Conservation (phyloP, 345 rosid species). For the Pistacia vera region DNA sequence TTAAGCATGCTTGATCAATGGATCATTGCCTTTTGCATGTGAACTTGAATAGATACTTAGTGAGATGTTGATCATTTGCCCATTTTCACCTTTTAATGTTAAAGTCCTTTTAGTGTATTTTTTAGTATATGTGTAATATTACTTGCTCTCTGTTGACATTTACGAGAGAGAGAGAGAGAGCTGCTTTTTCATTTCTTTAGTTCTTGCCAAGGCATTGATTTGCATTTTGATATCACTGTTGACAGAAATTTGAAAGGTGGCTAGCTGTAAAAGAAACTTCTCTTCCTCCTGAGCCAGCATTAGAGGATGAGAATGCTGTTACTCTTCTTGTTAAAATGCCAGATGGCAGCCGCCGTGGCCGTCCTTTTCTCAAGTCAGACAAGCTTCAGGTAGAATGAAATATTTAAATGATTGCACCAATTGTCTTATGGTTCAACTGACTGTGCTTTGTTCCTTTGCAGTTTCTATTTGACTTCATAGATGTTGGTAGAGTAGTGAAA, state of each 20-base stretch:
- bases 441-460: constrained; percentile 28
- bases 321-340: constrained; percentile 76
- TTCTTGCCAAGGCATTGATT: constrained; percentile 6
- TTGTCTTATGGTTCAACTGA: constrained; percentile 24
- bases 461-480: constrained; percentile 79
- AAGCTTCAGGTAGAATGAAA: constrained; percentile 65
- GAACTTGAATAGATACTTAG: neutral
- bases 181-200: constrained; percentile 9
- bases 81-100: neutral
- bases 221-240: constrained; percentile 18
- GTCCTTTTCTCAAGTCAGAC: constrained; percentile 79
- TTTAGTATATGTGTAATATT: neutral
- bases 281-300: constrained; percentile 66
- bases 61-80: constrained; percentile 1
- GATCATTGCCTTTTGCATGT: neutral
- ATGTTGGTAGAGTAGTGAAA: constrained; percentile 55
- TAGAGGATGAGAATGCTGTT: constrained; percentile 59
- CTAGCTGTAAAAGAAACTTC: constrained; percentile 37
- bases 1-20: neutral
- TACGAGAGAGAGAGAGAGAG: neutral
- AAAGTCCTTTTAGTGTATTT: neutral
- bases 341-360: constrained; percentile 77
- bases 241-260: constrained; percentile 47
- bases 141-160: neutral
- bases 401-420: neutral